These are phyloP conservation scores for Wickerhamomyces queroliae DNA, from an alignment of 805 yeast genomes.

Conservation along the genomic window DNA sequence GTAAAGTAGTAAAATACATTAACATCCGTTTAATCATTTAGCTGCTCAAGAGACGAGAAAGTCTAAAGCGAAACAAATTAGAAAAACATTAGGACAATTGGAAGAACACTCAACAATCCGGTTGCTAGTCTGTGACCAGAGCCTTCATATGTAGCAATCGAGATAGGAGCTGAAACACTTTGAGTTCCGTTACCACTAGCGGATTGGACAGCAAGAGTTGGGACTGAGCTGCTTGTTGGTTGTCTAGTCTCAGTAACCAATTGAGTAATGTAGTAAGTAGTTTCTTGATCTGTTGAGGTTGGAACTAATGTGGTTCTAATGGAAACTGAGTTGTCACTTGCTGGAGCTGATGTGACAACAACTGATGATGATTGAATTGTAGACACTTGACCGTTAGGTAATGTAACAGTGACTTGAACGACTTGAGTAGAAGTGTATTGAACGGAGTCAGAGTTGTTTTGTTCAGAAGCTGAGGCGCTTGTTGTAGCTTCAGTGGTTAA, in stretches of 20 bases:
- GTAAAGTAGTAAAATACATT: background rate
- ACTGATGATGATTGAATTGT: background rate
- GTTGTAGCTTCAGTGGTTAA: conserved; percentile 3
- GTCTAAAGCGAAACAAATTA: background rate
- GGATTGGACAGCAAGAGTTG: conserved; percentile 5
- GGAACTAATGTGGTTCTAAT: background rate
- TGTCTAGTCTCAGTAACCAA: background rate
- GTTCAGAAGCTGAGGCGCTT: background rate
- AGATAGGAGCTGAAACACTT: conserved; percentile 13
- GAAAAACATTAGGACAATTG: conserved; percentile 1
- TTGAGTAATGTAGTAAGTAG: background rate
- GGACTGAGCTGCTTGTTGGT: conserved; percentile 5
- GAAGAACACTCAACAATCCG: background rate
- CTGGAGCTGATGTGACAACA: background rate
- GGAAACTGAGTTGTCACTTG: background rate
- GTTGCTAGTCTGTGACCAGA: conserved; percentile 3
- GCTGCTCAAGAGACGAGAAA: background rate
- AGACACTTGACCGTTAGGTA: background rate
- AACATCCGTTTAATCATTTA: background rate
- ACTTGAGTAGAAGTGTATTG: background rate
- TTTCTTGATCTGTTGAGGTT: background rate
- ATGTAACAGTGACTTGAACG: background rate
- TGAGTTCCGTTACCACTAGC: conserved; percentile 9
- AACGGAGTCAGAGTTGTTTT: background rate
- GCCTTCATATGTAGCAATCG: conserved; percentile 23